phyloP scores from a whole-genome alignment of 176 grass and related monocot genomes.

The Tillandsia leiboldiana region DNA sequence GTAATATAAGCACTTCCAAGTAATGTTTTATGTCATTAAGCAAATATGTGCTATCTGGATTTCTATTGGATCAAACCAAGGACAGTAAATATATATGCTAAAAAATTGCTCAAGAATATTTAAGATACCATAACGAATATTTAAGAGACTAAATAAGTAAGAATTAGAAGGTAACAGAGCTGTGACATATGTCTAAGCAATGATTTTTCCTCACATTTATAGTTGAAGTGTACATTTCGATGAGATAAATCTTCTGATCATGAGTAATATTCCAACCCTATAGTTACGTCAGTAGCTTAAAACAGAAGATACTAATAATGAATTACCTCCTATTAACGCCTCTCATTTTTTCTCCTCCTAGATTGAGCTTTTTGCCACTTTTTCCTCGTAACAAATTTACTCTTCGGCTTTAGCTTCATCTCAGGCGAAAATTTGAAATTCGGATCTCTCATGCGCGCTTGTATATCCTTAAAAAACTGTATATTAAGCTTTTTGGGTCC shows the following conservation, averaged over 20 bases:
- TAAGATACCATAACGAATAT: too few relatives aligned
- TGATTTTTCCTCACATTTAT: neutral
- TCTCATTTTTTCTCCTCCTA: constrained; percentile 80
- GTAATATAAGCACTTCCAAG: neutral
- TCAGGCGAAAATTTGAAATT: constrained; percentile 88
- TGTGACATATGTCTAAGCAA: too few relatives aligned
- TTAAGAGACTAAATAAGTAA: too few relatives aligned
- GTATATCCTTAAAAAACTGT: constrained; percentile 93
- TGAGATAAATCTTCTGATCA: constrained; percentile 1
- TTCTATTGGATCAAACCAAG: neutral
- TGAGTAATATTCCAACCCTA: constrained; percentile 5
- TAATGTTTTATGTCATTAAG: neutral
- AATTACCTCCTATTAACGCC: constrained; percentile 39
- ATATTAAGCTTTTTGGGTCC: constrained; percentile 92
- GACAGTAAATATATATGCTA: neutral
- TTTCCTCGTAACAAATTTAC: constrained; percentile 68
- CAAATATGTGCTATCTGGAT: neutral
- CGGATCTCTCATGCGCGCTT: constrained; percentile 76
- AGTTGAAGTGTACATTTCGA: neutral
- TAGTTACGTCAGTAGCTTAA: neutral
- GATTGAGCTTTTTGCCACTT: constrained; percentile 93
- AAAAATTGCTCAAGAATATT: neutral
- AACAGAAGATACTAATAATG: neutral
- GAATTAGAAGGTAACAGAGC: too few relatives aligned
- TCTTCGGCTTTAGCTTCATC: constrained; percentile 89